Evolutionary conservation across 352 stramenopile genomes (phyloP).

Genomic region (Pythium myriotylum): DNA sequence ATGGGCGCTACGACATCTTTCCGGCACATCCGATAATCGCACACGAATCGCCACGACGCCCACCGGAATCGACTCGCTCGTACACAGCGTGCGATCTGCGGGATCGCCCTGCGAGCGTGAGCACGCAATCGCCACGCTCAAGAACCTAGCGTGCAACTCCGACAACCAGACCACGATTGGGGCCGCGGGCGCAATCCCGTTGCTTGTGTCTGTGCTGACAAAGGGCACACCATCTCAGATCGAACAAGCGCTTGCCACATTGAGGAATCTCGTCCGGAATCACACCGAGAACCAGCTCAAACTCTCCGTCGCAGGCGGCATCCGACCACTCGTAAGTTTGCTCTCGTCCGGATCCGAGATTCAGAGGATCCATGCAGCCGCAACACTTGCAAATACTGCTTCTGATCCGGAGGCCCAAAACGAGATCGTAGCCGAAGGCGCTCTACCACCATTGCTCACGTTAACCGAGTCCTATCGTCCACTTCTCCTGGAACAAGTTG

Average conservation of each 20-base stretch:
- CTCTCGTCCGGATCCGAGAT: constrained; percentile 14
- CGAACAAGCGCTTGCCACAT: constrained; percentile 8
- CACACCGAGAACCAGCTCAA: constrained; percentile 6
- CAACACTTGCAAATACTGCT: constrained; percentile 16
- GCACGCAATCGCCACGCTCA: constrained; percentile 24
- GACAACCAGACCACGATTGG: constrained; percentile 21
- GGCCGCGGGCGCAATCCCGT: constrained; percentile 5
- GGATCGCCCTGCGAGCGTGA: constrained; percentile 23
- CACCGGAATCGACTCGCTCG: not conserved
- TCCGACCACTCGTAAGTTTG: constrained; percentile 12
- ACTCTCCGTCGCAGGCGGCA: constrained; percentile 2
- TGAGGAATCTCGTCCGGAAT: constrained; percentile 24
- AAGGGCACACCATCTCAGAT: constrained; percentile 12
- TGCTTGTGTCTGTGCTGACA: constrained; percentile 14
- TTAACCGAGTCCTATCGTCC: constrained; percentile 8
- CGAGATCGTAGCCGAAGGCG: constrained; percentile 23
- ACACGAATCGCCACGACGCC: not conserved
- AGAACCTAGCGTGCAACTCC: constrained; percentile 24
- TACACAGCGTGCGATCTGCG: constrained; percentile 9
- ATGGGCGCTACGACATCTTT: constrained; percentile 25
- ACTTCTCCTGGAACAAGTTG: constrained; percentile 11
- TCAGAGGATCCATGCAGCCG: constrained; percentile 16
- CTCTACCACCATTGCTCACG: constrained; percentile 7
- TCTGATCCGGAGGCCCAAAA: constrained; percentile 8
- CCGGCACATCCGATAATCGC: constrained; percentile 21